phyloP scores from a whole-genome alignment of 192 early-diverging fungal species.

The Cladochytrium replicatum region DNA sequence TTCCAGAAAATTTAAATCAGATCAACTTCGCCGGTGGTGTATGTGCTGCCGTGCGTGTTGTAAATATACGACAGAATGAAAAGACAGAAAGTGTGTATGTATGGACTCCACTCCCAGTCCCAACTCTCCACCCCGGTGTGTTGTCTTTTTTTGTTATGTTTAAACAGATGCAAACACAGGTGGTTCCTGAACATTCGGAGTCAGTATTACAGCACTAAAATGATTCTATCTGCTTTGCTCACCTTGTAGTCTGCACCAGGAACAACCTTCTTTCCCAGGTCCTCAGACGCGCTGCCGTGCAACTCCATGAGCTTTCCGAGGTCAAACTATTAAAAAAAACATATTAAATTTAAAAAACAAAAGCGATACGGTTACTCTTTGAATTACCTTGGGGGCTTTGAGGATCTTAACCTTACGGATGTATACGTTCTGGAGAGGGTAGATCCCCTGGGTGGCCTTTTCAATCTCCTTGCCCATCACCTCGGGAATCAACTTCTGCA shows the following conservation, averaged over 20 bases:
- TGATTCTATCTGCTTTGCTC: too few species aligned
- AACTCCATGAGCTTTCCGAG: slow-evolving; percentile 93
- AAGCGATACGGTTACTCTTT: background rate
- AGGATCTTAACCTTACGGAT: slow-evolving; percentile 99
- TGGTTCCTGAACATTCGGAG: background rate
- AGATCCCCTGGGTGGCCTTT: slow-evolving; percentile 95
- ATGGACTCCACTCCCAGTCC: too few species aligned
- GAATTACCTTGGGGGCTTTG: slow-evolving; percentile 95
- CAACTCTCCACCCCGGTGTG: too few species aligned
- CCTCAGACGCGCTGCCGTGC: slow-evolving; percentile 79
- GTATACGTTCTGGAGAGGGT: slow-evolving; percentile 94
- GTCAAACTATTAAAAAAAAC: too few species aligned
- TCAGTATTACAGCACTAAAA: too few species aligned
- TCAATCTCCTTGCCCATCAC: slow-evolving; percentile 95
- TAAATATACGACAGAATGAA: too few species aligned
- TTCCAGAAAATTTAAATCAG: too few species aligned
- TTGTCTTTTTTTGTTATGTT: background rate
- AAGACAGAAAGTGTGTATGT: too few species aligned
- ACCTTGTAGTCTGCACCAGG: slow-evolving; percentile 78
- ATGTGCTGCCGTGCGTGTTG: too few species aligned
- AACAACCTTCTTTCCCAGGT: slow-evolving; percentile 71
- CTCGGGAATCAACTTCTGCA: slow-evolving; percentile 94
- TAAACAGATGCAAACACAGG: background rate
- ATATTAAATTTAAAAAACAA: too few species aligned
- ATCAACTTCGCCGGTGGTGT: too few species aligned